Conservation (phyloP, 2,329 filamentous ascomycete species). For the Stachybotrys chlorohalonatus region DNA sequence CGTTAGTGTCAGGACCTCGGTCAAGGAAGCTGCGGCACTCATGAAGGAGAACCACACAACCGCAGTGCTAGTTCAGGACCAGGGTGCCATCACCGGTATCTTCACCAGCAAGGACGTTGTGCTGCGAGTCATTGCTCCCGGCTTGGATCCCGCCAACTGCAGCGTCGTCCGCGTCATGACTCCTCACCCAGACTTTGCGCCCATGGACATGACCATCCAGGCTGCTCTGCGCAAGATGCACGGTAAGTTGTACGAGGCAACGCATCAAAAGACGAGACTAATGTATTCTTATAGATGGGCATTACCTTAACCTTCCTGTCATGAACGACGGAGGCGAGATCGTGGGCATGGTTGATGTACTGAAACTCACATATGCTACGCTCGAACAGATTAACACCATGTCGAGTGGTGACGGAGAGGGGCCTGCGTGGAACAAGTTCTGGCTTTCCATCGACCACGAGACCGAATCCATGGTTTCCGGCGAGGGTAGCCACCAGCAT, state of each 20-base stretch:
- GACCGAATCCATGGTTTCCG: constrained; percentile 93
- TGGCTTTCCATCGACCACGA: constrained; percentile 95
- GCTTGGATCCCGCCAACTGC: constrained; percentile 87
- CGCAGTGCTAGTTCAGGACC: constrained; percentile 89
- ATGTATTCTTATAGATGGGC: constrained; percentile 60
- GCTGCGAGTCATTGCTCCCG: constrained; percentile 92
- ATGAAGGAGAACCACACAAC: constrained; percentile 99
- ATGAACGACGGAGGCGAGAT: constrained; percentile 98
- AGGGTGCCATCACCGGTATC: constrained; percentile 95
- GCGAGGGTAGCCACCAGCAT: constrained; percentile 66
- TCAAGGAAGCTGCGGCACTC: constrained; percentile 86
- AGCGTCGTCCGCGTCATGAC: constrained; percentile 99
- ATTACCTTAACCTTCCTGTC: constrained; percentile 95
- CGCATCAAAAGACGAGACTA: constrained; percentile 2
- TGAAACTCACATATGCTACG: constrained; percentile 96
- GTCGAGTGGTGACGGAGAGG: constrained; percentile 78
- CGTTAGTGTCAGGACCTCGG: constrained; percentile 89
- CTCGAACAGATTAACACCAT: constrained; percentile 97
- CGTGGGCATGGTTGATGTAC: constrained; percentile 97
- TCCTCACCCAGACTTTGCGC: constrained; percentile 95
- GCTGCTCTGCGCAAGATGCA: constrained; percentile 98
- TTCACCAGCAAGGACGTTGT: constrained; percentile 99
- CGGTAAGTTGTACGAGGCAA: constrained; percentile 46
- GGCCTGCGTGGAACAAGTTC: constrained; percentile 99
- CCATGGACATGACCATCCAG: constrained; percentile 98